A percentile compares a stretch with the other conserved stretches of the same genome.
Conservation (phyloP, 805 yeast genomes). For the Wickerhamiella cacticola region DNA sequence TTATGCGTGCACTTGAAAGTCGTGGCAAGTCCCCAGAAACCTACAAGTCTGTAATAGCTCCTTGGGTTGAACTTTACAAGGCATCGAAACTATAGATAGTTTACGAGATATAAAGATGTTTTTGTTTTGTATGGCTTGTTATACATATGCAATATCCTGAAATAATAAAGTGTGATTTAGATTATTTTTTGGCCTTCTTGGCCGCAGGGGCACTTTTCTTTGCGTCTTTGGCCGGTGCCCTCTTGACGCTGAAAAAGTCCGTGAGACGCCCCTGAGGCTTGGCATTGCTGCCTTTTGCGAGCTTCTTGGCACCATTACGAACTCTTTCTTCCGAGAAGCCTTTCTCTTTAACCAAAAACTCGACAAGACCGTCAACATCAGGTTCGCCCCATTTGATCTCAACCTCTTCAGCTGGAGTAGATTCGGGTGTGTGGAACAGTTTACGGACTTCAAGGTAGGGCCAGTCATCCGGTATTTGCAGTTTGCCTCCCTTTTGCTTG, state of each 20-base stretch:
- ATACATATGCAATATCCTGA: too few species aligned
- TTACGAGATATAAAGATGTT: too few species aligned
- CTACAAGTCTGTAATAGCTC: background rate
- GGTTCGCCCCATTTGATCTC: conserved; percentile 82
- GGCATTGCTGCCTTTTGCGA: conserved; percentile 68
- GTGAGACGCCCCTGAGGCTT: conserved; percentile 88
- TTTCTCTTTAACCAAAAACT: conserved; percentile 73
- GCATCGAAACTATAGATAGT: background rate
- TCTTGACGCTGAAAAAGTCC: conserved; percentile 65
- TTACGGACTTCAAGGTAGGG: conserved; percentile 81
- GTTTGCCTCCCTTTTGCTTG: conserved; percentile 44
- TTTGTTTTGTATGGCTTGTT: too few species aligned
- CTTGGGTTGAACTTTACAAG: background rate
- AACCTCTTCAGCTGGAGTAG: conserved; percentile 46
- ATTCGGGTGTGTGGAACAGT: conserved; percentile 74
- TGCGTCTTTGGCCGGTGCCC: conserved; percentile 8
- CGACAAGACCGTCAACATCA: conserved; percentile 67
- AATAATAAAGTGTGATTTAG: too few species aligned
- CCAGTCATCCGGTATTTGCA: conserved; percentile 88
- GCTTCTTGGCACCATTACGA: conserved; percentile 70
- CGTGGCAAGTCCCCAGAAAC: background rate
- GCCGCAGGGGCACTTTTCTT: background rate
- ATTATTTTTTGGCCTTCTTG: conserved; percentile 9
- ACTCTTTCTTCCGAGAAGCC: conserved; percentile 92
- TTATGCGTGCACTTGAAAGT: background rate